A percentile compares a stretch with the other conserved stretches of the same genome.
Evolutionary conservation across 805 yeast species (phyloP).

Genomic region (Saturnispora serradocipensis): DNA sequence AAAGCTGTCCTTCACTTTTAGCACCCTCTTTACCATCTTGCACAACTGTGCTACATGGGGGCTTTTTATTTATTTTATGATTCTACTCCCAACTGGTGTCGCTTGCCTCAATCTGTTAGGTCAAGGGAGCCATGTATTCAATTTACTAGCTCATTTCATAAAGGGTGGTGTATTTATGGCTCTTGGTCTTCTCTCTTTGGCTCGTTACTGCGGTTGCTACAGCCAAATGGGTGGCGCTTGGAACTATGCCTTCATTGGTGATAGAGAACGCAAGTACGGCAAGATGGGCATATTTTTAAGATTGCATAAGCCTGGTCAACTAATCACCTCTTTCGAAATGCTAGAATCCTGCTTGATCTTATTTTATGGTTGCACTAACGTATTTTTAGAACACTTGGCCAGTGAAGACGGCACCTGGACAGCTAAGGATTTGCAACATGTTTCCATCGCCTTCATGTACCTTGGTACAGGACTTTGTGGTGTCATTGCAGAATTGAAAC

Average conservation of each 20-base stretch:
- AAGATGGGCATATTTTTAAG: constrained; percentile 26
- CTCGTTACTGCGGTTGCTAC: constrained; percentile 82
- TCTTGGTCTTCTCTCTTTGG: constrained; percentile 70
- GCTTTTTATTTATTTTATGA: constrained; percentile 48
- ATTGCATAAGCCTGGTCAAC: constrained; percentile 31
- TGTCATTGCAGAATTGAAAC: constrained; percentile 61
- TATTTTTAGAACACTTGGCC: constrained; percentile 84
- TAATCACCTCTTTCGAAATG: constrained; percentile 69
- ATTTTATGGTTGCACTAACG: constrained; percentile 82
- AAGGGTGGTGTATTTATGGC: constrained; percentile 85
- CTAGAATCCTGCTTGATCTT: constrained; percentile 72
- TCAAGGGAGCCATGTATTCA: constrained; percentile 57
- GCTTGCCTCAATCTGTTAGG: constrained; percentile 69
- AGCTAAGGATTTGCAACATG: constrained; percentile 85
- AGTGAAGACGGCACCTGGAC: constrained; percentile 75
- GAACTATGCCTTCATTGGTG: constrained; percentile 41
- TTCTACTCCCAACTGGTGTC: constrained; percentile 45
- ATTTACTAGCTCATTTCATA: constrained; percentile 87
- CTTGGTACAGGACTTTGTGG: constrained; percentile 93
- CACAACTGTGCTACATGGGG: constrained; percentile 55
- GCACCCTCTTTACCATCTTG: constrained; percentile 27
- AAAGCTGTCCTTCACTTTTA: constrained; percentile 9
- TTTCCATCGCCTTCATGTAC: constrained; percentile 81
- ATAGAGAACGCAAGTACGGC: not conserved
- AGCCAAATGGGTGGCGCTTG: constrained; percentile 79